Evolutionary conservation across 352 stramenopile species (phyloP), one percentile per base, ranked within the genome.

Genomic region (Pythium dissotocum): DNA sequence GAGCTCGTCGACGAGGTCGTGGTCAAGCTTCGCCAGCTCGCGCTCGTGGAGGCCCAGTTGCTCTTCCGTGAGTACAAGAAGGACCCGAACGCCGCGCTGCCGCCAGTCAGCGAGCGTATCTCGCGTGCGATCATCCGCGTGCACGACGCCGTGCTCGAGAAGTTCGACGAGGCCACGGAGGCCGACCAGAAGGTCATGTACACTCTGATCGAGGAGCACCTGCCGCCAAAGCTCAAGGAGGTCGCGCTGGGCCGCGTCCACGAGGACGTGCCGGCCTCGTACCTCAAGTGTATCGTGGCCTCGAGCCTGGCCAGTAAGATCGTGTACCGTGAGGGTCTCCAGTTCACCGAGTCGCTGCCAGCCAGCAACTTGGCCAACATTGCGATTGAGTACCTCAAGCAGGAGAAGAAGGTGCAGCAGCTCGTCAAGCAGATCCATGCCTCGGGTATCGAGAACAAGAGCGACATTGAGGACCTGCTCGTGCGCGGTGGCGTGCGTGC

Each of bases 21-120:
- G 6, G 90, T 94, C 36, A 98, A 98, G 77, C 80, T 99, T 3
- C 87, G 96, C 42, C 71, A 95, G 44, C 75, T 98, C 58, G 97
- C 96, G 9, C 86, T 95, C 36, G 77, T 98, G 51, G 97, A 99
- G 66, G 97, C 97, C 28, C 89, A 99, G 74, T 82, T 99, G 42
- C 82, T 99, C 4, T 99, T 99, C 84, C 88, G 95, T n/a, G 97
- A 99, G 83, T 98, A 98, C 81, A 96, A 93, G 80, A 92, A 91
- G 69, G 82, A 94, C 77, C 87, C 85, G 46, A 70, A 85, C 44
- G 87, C 80, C 0, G 82, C 90, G 32, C 77, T 99, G 24, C 96
- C 96, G 32, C 87, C 97, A 48, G 86, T 97, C 28, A 98, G 90
- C 62, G 92, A 98, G 78, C 90, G 97, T 13, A 98, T 99, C 69